Evolutionary conservation across 805 yeast species (phyloP), one percentile per base, ranked within the genome.

Genomic region (Metschnikowia peoriensis): DNA sequence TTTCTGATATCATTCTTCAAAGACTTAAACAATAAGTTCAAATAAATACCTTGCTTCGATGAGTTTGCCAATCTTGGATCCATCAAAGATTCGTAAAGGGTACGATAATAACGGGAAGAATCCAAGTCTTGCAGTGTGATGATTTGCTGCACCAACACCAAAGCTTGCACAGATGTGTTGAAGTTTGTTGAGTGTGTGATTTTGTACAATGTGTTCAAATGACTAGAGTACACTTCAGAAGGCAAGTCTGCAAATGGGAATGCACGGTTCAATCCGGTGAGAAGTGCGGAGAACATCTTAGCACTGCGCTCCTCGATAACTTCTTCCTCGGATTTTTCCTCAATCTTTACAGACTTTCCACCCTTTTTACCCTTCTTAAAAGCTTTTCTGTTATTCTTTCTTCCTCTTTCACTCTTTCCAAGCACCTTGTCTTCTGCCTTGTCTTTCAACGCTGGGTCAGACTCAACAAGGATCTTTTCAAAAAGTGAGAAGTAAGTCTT

Each of bases 261-360:
- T 0, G 98, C 92, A 72, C 99, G 88, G 68, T 94, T 94, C 53
- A 94, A 81, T 60, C 99, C 99, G 1, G 99, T 90, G 59, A 94
- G 80, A 51, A 94, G 79, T 14, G 97, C 97, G 29, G 97, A 85
- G 61, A 93, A 89, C 61, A 93, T 71, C 63, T 88, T 89, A 42
- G 96, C 80, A 62, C 85, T 88, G 61, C 86, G 89, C 66, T 94
- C 98, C 64, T 90, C 89, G 22, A 72, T 55, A 1, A 86, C 70
- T 60, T 88, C 93, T 41, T 71, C 72, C 55, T 84, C 88, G 11
- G 85, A 75, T 66, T 85, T 86, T 44, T 74, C 85, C 47, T 68
- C 76, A 11, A 63, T 66, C 66, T 85, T 85, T 27, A 86, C 86
- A 6, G 93, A 86, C 62, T 79, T 84, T 44, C 96, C 97, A 62